A percentile compares a stretch with the other conserved stretches of the same genome.
phyloP scores from a whole-genome alignment of 345 rosid species.

The Mallotus nudiflorus region DNA sequence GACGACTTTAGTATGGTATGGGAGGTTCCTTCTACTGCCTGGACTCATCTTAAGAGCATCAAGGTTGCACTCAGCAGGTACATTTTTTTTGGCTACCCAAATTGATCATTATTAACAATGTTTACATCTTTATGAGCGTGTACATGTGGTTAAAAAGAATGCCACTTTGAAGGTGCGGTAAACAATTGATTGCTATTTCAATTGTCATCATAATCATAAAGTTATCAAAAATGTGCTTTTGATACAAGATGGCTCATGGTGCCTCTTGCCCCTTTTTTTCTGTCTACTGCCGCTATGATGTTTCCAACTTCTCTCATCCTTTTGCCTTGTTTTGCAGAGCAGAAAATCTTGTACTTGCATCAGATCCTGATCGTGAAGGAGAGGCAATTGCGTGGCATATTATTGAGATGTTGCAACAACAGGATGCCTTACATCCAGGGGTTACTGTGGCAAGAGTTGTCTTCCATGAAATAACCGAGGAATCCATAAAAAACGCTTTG shows the following conservation, averaged over 20 bases:
- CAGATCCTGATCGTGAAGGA: slow-evolving; percentile 99
- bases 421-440: slow-evolving; percentile 77
- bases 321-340: slow-evolving; percentile 69
- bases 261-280: slow-evolving; percentile 12
- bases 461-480: slow-evolving; percentile 94
- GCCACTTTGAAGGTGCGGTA: not conserved
- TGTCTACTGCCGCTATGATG: slow-evolving; percentile 11
- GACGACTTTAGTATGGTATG: slow-evolving; percentile 98
- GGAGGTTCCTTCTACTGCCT: slow-evolving; percentile 96
- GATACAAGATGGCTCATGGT: not conserved
- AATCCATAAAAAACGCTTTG: slow-evolving; percentile 77
- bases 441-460: slow-evolving; percentile 82
- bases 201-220: not conserved
- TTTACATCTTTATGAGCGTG: not conserved
- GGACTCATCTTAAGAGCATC: slow-evolving; percentile 98
- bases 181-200: not conserved
- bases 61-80: slow-evolving; percentile 88
- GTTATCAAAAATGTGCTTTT: not conserved
- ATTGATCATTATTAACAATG: not conserved
- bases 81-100: slow-evolving; percentile 5
- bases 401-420: slow-evolving; percentile 93
- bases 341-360: slow-evolving; percentile 91
- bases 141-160: too few species aligned
- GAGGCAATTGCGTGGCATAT: slow-evolving; percentile 99
- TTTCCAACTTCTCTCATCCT: slow-evolving; percentile 37